Evolutionary conservation across 768 basidiomycete species (phyloP), one percentile per base, ranked within the genome.

Genomic region (Collybiopsis luxurians): DNA sequence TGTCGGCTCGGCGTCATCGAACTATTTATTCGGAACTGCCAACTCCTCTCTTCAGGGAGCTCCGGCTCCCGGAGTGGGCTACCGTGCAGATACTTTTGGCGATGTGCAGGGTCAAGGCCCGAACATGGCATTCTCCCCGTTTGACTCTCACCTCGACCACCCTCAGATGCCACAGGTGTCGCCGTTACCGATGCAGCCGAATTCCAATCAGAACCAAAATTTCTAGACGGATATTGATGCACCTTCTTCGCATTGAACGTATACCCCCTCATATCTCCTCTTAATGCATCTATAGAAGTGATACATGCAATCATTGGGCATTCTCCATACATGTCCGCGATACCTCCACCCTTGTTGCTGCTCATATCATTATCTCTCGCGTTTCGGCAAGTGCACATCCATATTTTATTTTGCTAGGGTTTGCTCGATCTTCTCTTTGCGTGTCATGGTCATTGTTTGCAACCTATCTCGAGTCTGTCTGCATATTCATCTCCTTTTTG

Each of bases 161-260:
- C 53, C 53, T 17, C 53, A 54, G 53, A 12, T 54, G 42, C 39
- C 52, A n/a, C 42, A 15, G 2, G 15, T 42, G 24, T 26, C 38
- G 17, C 31, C 31, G 19, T 5, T 53, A 6, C 53, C 42, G 17
- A 43, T 45, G 39, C 53, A 42, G 27, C 53, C 39, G 27, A 54
- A 54, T 44, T 38, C 53, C 11, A 54, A 44, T 23, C 53, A 54
- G 38, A 54, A 54, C 21, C 53, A 54, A 27, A 54, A 54, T 45
- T 44, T 54, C 40, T 54, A 54, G 42, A 54, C 42, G 53, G 36
- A 51, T 39, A 21, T n/a, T 26, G 34, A 13, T 34, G 31, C 31
- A 34, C 13, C 34, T 24, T 17, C 10, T 51, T 19, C 36, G 17
- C 36, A 51, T 19, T n/a, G 28, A 31, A 34, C 31, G 1, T 51